Evolutionary conservation across 1,284 basidiomycete species (phyloP).

Genomic region (Ustilago trichophora): DNA sequence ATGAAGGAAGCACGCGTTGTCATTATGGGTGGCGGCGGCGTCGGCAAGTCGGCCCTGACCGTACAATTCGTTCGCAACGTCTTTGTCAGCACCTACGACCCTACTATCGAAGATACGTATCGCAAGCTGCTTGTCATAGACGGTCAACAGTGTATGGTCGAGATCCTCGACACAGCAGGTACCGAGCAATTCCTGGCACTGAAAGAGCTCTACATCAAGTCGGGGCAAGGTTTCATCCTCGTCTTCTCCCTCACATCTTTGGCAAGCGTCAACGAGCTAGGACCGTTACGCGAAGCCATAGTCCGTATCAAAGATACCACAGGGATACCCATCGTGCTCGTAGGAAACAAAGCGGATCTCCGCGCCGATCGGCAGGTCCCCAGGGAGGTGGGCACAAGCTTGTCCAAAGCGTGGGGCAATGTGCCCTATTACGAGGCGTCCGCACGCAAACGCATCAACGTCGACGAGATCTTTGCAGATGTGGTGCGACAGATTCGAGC

Average conservation of each 20-base stretch:
- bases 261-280: slow-evolving; percentile 59
- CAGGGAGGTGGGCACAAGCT: slow-evolving; percentile 58
- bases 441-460: slow-evolving; percentile 56
- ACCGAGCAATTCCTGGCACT: slow-evolving; percentile 62
- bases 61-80: slow-evolving; percentile 59
- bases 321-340: slow-evolving; percentile 55
- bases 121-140: slow-evolving; percentile 58
- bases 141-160: slow-evolving; percentile 55
- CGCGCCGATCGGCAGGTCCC: slow-evolving; percentile 56
- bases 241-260: slow-evolving; percentile 61
- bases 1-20: slow-evolving; percentile 58
- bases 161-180: slow-evolving; percentile 61
- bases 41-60: slow-evolving; percentile 61
- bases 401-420: slow-evolving; percentile 59
- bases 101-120: slow-evolving; percentile 63
- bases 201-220: slow-evolving; percentile 61
- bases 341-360: slow-evolving; percentile 62
- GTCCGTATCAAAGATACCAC: slow-evolving; percentile 53
- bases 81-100: slow-evolving; percentile 62
- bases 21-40: slow-evolving; percentile 62
- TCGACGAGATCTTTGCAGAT: slow-evolving; percentile 60
- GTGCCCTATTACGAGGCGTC: slow-evolving; percentile 61
- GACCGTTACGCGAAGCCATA: slow-evolving; percentile 57
- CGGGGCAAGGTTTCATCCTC: slow-evolving; percentile 58
- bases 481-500: slow-evolving; percentile 57